These are phyloP conservation scores for Fusarium graminum DNA, from an alignment of 2,329 filamentous ascomycete genomes.

Conservation along the genomic window DNA sequence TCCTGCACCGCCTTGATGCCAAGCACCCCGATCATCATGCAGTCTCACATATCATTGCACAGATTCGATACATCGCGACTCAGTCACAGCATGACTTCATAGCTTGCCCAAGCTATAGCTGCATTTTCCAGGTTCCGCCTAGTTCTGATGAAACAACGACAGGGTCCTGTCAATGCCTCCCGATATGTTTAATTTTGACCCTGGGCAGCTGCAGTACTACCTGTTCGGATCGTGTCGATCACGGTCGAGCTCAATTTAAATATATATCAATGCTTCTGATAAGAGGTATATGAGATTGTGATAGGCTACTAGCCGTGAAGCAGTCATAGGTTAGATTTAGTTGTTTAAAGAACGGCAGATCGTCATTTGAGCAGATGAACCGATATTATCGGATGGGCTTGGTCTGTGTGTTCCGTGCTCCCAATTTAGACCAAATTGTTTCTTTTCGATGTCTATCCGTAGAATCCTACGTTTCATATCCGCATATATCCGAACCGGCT, in stretches of 20 bases:
- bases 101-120: not conserved
- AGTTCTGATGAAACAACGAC: slow-evolving; percentile 29
- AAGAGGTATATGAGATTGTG: not conserved
- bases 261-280: slow-evolving; percentile 20
- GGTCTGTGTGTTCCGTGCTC: not conserved
- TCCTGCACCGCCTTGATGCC: not conserved
- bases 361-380: slow-evolving; percentile 28
- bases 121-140: slow-evolving; percentile 10
- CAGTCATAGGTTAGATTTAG: not conserved
- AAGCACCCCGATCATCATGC: not conserved
- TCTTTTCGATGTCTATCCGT: slow-evolving; percentile 7
- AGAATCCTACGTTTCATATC: slow-evolving; percentile 15
- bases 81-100: slow-evolving; percentile 28
- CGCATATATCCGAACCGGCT: slow-evolving; percentile 10
- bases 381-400: slow-evolving; percentile 6
- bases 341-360: slow-evolving; percentile 20
- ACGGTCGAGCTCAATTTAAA: slow-evolving; percentile 31
- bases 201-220: slow-evolving; percentile 22
- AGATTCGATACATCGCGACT: slow-evolving; percentile 1
- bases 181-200: slow-evolving; percentile 26
- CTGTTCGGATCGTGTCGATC: slow-evolving; percentile 31
- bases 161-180: slow-evolving; percentile 16
- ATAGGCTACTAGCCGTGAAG: slow-evolving; percentile 15
- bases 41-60: slow-evolving; percentile 15
- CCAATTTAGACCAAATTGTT: not conserved